Evolutionary conservation across 352 stramenopile genomes (phyloP), one percentile per base, ranked within the genome.

Genomic region (Thalassiosira hispida): DNA sequence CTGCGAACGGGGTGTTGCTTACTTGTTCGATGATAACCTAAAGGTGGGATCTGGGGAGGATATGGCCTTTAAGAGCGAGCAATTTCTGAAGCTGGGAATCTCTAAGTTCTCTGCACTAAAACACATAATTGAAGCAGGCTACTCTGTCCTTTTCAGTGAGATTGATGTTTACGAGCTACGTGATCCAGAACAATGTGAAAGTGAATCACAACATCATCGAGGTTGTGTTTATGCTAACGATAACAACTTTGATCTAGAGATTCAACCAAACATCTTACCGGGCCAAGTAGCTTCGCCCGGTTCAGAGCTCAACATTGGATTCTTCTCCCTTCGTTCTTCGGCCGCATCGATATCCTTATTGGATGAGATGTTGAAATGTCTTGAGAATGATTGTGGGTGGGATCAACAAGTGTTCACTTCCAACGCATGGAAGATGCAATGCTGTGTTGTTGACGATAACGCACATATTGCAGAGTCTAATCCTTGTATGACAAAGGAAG

Each of bases 121-220:
- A 16, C 6, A 49, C 16, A 49, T 49, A 4, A 49, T 49, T 12
- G 9, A 20, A 20, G 8, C 40, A 3, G 40, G 40, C 1, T 49
- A 49, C 40, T 49, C 40, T 49, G 40, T 16, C 1, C 40, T 49
- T 49, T 49, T 49, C 40, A 49, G 40, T 49, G 40, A 49, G 40
- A 49, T 49, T 49, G 40, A 49, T 49, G 40, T 49, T 20, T 16
- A 49, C 16, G 40, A 49, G n/a, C 11, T 49, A 16, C 40, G 40
- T 49, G 40, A 49, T 16, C 40, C 40, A 4, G 40, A 49, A 49
- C n/a, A 20, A 4, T 49, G 40, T 49, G 40, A 49, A 38, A 38
- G n/a, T n/a, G n/a, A 5, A 42, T 49, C 40, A 20, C 40, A 49
- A 16, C 40, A 49, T 2, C 3, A 49, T 18, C 40, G 16, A 5